These are phyloP conservation scores for Termitomyces sp. DNA, from an alignment of 768 basidiomycete species.

Conservation along the genomic window DNA sequence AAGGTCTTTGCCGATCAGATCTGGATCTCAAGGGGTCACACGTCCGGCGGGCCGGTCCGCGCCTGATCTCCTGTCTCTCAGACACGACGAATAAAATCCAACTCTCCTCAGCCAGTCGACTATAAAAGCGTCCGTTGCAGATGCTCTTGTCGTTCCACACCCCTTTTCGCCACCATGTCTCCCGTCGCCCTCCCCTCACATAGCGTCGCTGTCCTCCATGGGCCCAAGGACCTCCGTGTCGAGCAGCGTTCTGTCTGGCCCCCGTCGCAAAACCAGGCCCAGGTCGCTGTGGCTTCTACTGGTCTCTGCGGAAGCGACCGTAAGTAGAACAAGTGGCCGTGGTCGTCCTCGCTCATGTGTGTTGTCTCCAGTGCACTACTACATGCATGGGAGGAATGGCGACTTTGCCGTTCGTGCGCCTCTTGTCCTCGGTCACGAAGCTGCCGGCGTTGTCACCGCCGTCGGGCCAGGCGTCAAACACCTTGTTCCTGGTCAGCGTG, in stretches of 20 bases:
- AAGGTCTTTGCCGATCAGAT: slow-evolving; percentile 10
- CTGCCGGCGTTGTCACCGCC: slow-evolving; percentile 84
- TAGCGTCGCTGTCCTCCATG: slow-evolving; percentile 76
- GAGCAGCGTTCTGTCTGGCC: slow-evolving; percentile 71
- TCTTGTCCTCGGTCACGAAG: slow-evolving; percentile 91
- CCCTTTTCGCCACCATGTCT: slow-evolving; percentile 24
- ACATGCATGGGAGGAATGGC: slow-evolving; percentile 83
- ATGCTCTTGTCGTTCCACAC: slow-evolving; percentile 15
- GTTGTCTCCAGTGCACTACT: slow-evolving; percentile 75
- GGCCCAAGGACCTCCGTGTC: slow-evolving; percentile 74
- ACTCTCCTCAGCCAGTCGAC: slow-evolving; percentile 8
- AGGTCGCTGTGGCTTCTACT: slow-evolving; percentile 76
- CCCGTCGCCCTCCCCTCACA: slow-evolving; percentile 48
- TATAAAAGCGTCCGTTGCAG: slow-evolving; percentile 13
- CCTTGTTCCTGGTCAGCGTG: slow-evolving; percentile 74
- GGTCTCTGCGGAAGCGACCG: slow-evolving; percentile 89
- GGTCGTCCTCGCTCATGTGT: slow-evolving; percentile 1
- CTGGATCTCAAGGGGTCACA: slow-evolving; percentile 13
- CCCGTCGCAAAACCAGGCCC: slow-evolving; percentile 68
- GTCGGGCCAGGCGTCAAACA: slow-evolving; percentile 65
- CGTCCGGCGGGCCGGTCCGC: slow-evolving; percentile 14
- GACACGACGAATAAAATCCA: slow-evolving; percentile 12
- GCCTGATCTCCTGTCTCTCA: slow-evolving; percentile 16
- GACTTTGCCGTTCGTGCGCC: slow-evolving; percentile 85
- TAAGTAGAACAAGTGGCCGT: slow-evolving; percentile 27